Conservation (phyloP, 495 filamentous ascomycete genomes). For the Penicillium egyptiacum region DNA sequence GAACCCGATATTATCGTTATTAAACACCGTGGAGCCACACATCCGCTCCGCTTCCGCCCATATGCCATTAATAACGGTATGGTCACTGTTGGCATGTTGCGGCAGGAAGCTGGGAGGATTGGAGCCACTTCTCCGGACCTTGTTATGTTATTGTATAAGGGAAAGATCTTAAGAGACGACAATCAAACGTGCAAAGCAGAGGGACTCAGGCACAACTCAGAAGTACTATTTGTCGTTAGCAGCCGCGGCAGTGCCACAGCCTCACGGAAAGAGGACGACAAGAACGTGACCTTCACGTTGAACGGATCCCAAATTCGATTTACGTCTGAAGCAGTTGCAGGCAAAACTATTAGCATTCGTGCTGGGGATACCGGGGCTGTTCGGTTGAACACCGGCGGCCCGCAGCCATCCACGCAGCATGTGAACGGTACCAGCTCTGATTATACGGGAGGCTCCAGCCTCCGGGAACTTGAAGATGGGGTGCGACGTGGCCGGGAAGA, state of each 20-base stretch:
- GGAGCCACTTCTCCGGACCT: too few species aligned
- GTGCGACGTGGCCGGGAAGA: slow-evolving; percentile 34
- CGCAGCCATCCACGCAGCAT: slow-evolving; percentile 24
- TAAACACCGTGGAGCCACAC: too few species aligned
- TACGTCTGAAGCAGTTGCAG: slow-evolving; percentile 36
- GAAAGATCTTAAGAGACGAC: too few species aligned
- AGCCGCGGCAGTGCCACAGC: slow-evolving; percentile 43
- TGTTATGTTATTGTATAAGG: too few species aligned
- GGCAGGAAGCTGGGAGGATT: too few species aligned
- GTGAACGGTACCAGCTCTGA: slow-evolving; percentile 32
- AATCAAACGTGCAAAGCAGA: too few species aligned
- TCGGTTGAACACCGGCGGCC: slow-evolving; percentile 40
- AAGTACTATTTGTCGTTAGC: slow-evolving; percentile 16
- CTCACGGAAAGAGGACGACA: slow-evolving; percentile 38
- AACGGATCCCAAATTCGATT: slow-evolving; percentile 48
- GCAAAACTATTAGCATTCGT: slow-evolving; percentile 45
- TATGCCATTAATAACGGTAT: too few species aligned
- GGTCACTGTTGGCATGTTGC: too few species aligned
- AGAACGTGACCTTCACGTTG: slow-evolving; percentile 45
- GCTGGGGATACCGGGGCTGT: slow-evolving; percentile 40
- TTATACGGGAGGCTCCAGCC: slow-evolving; percentile 31
- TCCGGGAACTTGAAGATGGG: slow-evolving; percentile 34
- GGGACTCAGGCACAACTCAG: too few species aligned
- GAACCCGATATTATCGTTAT: too few species aligned
- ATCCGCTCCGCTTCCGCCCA: too few species aligned